Evolutionary conservation across 805 yeast genomes (phyloP), one percentile per base, ranked within the genome.

Genomic region (Nakazawaea ambrosiae): DNA sequence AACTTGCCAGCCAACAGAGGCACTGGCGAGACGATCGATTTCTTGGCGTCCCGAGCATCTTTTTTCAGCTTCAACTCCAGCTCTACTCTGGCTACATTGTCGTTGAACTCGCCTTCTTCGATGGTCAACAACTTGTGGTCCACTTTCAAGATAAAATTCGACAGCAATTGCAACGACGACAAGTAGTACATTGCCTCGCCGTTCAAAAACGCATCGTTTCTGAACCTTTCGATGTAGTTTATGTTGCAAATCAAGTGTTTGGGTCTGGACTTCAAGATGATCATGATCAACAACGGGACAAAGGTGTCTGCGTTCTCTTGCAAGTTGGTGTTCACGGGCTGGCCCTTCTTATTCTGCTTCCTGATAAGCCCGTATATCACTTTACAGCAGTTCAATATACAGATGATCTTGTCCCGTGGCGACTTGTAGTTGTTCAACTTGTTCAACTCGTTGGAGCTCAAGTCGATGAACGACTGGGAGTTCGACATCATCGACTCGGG

Each of bases 121-220:
- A 86, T 73, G 1, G 88, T 78, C 32, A 88, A 62, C 19, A 77
- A 70, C 2, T 73, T 68, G 25, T 61, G 57, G 24, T 67, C 73
- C 31, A 92, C 55, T 10, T 76, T 72, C 39, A 77, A 74, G 8
- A 92, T 73, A 53, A 87, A 92, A 42, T 80, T 75, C 10, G 88
- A 75, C 1, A 97, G 97, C 2, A 94, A 94, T 50, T 83, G 86
- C 20, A 90, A 58, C n/a, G 96, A 84, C 20, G 95, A 84, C 38
- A 92, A 63, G 53, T 92, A 92, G 57, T 92, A 92, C 29, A 92
- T 83, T 0, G 90, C 80, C 55, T 92, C 99, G 7, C 98, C 97
- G 29, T 70, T 68, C 33, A 84, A 63, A 66, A 84, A 81, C 30
- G 76, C 84, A 5, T 75, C 78, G 39, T 75, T 78, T 46, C 97